Percentiles rank a stretch among this genome's conserved stretches.
Evolutionary conservation across 257 asterid genomes (phyloP).

Genomic region (Petunia secreta): DNA sequence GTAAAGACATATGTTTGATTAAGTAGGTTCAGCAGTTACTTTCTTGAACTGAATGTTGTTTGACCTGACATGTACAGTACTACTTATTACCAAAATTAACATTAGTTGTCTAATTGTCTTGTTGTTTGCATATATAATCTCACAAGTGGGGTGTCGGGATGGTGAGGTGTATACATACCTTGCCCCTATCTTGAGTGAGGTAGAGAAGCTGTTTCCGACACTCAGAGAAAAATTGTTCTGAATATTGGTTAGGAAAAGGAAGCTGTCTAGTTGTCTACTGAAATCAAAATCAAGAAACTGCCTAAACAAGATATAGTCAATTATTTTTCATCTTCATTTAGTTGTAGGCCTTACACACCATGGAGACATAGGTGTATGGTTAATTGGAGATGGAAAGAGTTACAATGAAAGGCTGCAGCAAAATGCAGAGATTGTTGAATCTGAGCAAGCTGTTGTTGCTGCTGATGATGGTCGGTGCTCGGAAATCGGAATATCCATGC

Average conservation of each 20-base stretch:
- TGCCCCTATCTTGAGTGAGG: no score
- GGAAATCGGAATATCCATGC: slow-evolving; percentile 61
- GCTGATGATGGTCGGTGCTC: slow-evolving; percentile 93
- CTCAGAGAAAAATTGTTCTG: no score
- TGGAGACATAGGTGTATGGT: slow-evolving; percentile 18
- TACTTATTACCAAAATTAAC: neutral
- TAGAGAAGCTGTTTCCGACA: no score
- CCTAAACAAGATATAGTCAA: neutral
- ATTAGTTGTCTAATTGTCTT: neutral
- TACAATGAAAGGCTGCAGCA: slow-evolving; percentile 23
- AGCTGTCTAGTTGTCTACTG: neutral
- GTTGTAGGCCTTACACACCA: slow-evolving; percentile 24
- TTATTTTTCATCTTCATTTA: neutral
- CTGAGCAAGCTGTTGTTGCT: slow-evolving; percentile 70
- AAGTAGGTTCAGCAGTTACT: neutral
- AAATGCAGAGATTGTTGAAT: slow-evolving; percentile 50
- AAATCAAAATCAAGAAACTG: neutral
- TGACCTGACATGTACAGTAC: no score
- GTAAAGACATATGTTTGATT: neutral
- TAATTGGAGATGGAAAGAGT: slow-evolving; percentile 24
- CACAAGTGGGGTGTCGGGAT: no score
- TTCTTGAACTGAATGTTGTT: no score
- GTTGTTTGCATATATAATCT: no score
- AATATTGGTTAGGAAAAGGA: neutral
- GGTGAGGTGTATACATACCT: no score